Conservation (phyloP, 768 basidiomycete genomes). For the Arthromyces matolae region DNA sequence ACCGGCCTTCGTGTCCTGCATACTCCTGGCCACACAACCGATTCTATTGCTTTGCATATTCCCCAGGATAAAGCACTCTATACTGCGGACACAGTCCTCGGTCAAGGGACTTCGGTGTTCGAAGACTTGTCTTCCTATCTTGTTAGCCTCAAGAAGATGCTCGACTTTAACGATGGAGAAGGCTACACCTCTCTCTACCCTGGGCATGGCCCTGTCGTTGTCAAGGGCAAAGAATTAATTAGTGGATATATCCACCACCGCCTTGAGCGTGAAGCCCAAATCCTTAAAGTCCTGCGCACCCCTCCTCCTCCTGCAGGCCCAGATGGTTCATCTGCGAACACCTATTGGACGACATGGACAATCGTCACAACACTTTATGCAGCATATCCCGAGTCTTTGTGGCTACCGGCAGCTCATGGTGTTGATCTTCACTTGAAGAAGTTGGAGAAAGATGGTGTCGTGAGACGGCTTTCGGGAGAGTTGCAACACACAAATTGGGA, state of each 20-base stretch:
- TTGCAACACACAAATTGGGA: constrained; percentile 50
- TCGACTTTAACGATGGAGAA: constrained; percentile 34
- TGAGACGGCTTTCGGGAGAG: constrained; percentile 48
- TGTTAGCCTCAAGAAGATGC: constrained; percentile 55
- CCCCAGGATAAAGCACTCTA: constrained; percentile 72
- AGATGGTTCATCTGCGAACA: constrained; percentile 3
- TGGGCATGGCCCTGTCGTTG: constrained; percentile 80
- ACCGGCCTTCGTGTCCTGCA: constrained; percentile 63
- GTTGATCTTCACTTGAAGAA: constrained; percentile 73
- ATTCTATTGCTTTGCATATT: constrained; percentile 76
- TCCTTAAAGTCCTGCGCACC: constrained; percentile 49
- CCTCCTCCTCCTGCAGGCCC: constrained; percentile 27
- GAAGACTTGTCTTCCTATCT: constrained; percentile 77
- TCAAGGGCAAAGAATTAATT: constrained; percentile 58
- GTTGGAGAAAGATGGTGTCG: constrained; percentile 59
- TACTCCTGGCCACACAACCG: constrained; percentile 87
- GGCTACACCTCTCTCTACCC: constrained; percentile 66
- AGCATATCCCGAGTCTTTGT: constrained; percentile 64
- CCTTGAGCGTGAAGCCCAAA: constrained; percentile 74
- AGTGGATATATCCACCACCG: constrained; percentile 76
- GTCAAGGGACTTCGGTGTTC: constrained; percentile 87
- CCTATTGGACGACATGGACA: constrained; percentile 58
- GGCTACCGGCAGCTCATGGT: constrained; percentile 67
- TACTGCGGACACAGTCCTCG: constrained; percentile 89
- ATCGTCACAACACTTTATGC: constrained; percentile 68